A percentile compares a stretch with the other conserved stretches of the same genome.
These are phyloP conservation scores for Lithocarpus polystachyus DNA, from an alignment of 306 rosid species.

Conservation along the genomic window DNA sequence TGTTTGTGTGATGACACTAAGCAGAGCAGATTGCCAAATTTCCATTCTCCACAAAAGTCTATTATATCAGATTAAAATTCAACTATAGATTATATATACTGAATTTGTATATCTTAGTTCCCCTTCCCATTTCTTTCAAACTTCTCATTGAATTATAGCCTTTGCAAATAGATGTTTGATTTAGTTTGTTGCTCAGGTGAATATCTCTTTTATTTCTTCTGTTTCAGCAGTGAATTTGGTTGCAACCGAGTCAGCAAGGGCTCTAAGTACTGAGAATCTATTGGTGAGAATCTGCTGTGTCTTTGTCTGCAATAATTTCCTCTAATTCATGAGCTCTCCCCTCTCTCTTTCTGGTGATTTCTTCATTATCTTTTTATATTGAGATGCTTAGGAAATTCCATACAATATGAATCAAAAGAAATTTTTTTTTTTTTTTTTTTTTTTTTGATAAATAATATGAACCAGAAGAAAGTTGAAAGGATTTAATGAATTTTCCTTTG, in stretches of 20 bases:
- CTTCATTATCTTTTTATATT: background rate
- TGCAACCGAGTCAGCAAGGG: slow-evolving; percentile 59
- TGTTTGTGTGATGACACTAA: background rate
- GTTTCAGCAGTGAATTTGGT: slow-evolving; percentile 63
- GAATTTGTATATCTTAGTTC: background rate
- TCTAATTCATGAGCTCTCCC: background rate
- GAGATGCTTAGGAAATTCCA: background rate
- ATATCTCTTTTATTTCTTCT: slow-evolving; percentile 8
- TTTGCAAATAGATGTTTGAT: background rate
- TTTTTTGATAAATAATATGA: background rate
- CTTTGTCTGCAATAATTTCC: slow-evolving; percentile 1
- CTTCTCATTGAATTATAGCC: background rate
- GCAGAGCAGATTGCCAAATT: background rate
- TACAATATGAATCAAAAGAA: background rate
- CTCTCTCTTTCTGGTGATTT: background rate
- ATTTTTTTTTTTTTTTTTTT: background rate
- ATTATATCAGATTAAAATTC: background rate
- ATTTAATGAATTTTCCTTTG: background rate
- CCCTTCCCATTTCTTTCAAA: background rate
- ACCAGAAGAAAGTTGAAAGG: background rate
- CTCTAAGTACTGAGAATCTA: slow-evolving; percentile 44
- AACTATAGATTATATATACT: background rate
- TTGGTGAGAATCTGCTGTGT: slow-evolving; percentile 23
- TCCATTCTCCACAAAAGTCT: background rate
- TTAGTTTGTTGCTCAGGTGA: slow-evolving; percentile 8